These are phyloP conservation scores for Phialocephala subalpina DNA, from an alignment of 2,329 filamentous ascomycete genomes.

Conservation along the genomic window DNA sequence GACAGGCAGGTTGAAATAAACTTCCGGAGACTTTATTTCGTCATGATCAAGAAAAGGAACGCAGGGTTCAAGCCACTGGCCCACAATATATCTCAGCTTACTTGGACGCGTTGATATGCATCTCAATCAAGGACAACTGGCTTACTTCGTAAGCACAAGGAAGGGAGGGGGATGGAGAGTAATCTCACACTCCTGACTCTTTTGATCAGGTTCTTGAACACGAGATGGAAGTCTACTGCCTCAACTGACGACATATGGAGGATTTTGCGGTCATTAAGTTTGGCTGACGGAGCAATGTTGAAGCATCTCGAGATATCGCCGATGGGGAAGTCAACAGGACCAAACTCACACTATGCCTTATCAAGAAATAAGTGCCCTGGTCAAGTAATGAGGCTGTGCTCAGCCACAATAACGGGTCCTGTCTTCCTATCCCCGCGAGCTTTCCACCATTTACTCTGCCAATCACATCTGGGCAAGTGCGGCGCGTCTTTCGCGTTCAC, in stretches of 20 bases:
- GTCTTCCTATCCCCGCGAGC: neutral
- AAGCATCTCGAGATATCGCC: neutral
- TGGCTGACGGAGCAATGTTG: neutral
- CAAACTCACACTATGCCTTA: neutral
- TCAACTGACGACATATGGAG: neutral
- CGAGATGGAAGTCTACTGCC: neutral
- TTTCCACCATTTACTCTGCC: neutral
- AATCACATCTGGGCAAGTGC: neutral
- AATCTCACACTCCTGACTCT: neutral
- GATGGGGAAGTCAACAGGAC: neutral
- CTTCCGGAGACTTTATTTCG: constrained; percentile 1
- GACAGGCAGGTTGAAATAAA: neutral
- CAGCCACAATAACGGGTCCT: neutral
- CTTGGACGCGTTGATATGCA: neutral
- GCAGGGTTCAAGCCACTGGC: neutral
- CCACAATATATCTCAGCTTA: neutral
- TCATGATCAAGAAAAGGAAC: neutral
- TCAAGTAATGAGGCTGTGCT: neutral
- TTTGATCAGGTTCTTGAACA: neutral
- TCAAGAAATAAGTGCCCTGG: neutral
- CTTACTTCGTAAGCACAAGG: neutral
- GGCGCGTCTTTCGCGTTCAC: neutral
- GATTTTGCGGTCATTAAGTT: neutral
- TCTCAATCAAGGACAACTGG: neutral
- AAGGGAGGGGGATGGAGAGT: neutral